A percentile compares a stretch with the other conserved stretches of the same genome.
Evolutionary conservation across 179 eudicot species (phyloP).

Genomic region (Sideroxylon spinosum): DNA sequence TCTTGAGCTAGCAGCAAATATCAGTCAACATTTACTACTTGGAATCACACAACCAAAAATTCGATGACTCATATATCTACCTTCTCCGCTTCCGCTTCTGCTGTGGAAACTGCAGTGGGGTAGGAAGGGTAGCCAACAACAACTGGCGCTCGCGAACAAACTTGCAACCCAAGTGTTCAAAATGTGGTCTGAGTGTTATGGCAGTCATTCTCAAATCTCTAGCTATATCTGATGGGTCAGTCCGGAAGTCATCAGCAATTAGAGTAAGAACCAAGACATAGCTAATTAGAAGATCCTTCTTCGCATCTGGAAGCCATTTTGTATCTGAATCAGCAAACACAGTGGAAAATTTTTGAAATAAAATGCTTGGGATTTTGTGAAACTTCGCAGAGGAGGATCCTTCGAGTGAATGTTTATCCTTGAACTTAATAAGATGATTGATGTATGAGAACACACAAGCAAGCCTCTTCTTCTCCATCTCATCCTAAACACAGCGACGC

Average conservation of each 20-base stretch:
- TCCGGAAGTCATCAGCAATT: constrained; percentile 55
- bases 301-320: constrained; percentile 55
- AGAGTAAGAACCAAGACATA: constrained; percentile 73
- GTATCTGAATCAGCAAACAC: constrained; percentile 49
- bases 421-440: constrained; percentile 69
- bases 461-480: constrained; percentile 44
- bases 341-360: constrained; percentile 52
- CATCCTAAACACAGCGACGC: constrained; percentile 41
- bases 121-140: constrained; percentile 51
- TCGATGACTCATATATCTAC: constrained; percentile 17
- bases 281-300: constrained; percentile 56
- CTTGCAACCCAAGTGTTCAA: constrained; percentile 70
- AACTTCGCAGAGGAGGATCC: constrained; percentile 48
- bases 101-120: constrained; percentile 54
- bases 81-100: constrained; percentile 42
- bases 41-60: neutral
- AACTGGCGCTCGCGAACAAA: constrained; percentile 26
- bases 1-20: too few relatives aligned
- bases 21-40: too few relatives aligned
- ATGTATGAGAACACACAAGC: constrained; percentile 72
- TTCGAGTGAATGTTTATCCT: constrained; percentile 49
- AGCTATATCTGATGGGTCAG: constrained; percentile 65
- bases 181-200: constrained; percentile 38
- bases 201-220: constrained; percentile 62
- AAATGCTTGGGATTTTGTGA: constrained; percentile 53